These are phyloP conservation scores for Globisporangium polare DNA, from an alignment of 352 stramenopile species.

Conservation along the genomic window DNA sequence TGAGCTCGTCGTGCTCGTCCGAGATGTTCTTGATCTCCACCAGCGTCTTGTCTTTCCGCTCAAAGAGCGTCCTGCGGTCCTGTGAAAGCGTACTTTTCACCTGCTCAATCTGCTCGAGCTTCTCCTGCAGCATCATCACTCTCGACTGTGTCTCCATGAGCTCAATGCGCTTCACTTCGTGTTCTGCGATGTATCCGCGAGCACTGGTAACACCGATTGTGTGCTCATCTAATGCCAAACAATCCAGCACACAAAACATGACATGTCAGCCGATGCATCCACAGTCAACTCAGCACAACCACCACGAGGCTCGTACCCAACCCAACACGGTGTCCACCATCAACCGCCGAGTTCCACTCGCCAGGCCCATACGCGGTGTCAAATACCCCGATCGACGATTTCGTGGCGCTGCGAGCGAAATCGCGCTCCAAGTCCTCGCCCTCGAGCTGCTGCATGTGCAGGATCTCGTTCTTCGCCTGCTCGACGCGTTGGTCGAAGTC, in stretches of 20 bases:
- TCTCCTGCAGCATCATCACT: constrained; percentile 43
- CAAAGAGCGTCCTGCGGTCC: constrained; percentile 42
- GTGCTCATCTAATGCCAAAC: constrained; percentile 34
- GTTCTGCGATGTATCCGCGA: constrained; percentile 34
- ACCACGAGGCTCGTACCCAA: constrained; percentile 36
- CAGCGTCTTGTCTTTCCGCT: constrained; percentile 43
- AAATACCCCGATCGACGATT: constrained; percentile 52
- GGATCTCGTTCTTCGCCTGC: constrained; percentile 36
- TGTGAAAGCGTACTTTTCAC: constrained; percentile 33
- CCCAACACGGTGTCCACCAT: constrained; percentile 37
- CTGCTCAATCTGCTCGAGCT: constrained; percentile 39
- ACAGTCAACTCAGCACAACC: background rate
- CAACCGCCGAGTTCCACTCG: constrained; percentile 50
- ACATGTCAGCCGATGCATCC: background rate
- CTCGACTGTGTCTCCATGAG: constrained; percentile 56
- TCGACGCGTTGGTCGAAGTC: constrained; percentile 27
- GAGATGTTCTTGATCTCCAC: constrained; percentile 49
- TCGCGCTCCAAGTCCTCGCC: constrained; percentile 15
- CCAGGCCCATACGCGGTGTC: constrained; percentile 39
- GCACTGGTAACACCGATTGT: constrained; percentile 44
- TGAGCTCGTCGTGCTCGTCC: constrained; percentile 44
- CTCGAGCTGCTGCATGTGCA: constrained; percentile 27
- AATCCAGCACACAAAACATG: too few species aligned
- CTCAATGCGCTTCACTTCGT: constrained; percentile 45
- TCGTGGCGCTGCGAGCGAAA: constrained; percentile 27